phyloP scores from a whole-genome alignment of 768 basidiomycete species.

The Termitomyces sp. region DNA sequence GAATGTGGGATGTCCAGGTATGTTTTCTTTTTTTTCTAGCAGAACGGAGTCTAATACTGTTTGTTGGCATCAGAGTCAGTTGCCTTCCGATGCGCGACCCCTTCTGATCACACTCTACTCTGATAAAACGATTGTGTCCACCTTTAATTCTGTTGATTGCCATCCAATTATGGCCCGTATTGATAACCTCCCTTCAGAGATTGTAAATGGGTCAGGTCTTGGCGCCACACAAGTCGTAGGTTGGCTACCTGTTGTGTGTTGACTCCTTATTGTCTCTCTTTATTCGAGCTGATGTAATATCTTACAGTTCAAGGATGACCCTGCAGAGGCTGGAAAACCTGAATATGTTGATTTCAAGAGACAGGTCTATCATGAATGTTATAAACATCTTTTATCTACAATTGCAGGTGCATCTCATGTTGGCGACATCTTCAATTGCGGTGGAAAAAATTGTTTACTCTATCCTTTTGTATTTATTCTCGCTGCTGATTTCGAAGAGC shows the following conservation, averaged over 20 bases:
- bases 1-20: slow-evolving; percentile 2
- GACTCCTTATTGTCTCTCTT: not conserved
- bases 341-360: slow-evolving; percentile 32
- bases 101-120: slow-evolving; percentile 35
- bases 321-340: slow-evolving; percentile 26
- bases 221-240: slow-evolving; percentile 35
- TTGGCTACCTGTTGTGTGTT: slow-evolving; percentile 34
- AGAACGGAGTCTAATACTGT: not conserved
- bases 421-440: slow-evolving; percentile 21
- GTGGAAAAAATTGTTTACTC: slow-evolving; percentile 18
- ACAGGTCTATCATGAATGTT: slow-evolving; percentile 37
- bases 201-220: slow-evolving; percentile 29
- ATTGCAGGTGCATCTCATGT: slow-evolving; percentile 18
- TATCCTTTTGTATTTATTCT: slow-evolving; percentile 11
- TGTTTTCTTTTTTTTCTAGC: not conserved
- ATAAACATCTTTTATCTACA: slow-evolving; percentile 24
- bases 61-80: not conserved
- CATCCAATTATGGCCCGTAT: slow-evolving; percentile 34
- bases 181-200: slow-evolving; percentile 29
- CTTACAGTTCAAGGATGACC: slow-evolving; percentile 28
- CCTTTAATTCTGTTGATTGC: slow-evolving; percentile 32
- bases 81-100: not conserved
- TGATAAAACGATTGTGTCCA: slow-evolving; percentile 36
- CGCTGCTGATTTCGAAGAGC: slow-evolving; percentile 20
- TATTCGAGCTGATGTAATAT: not conserved